These are phyloP conservation scores for Phaeotremella skinneri DNA, from an alignment of 768 basidiomycete species.

Conservation along the genomic window DNA sequence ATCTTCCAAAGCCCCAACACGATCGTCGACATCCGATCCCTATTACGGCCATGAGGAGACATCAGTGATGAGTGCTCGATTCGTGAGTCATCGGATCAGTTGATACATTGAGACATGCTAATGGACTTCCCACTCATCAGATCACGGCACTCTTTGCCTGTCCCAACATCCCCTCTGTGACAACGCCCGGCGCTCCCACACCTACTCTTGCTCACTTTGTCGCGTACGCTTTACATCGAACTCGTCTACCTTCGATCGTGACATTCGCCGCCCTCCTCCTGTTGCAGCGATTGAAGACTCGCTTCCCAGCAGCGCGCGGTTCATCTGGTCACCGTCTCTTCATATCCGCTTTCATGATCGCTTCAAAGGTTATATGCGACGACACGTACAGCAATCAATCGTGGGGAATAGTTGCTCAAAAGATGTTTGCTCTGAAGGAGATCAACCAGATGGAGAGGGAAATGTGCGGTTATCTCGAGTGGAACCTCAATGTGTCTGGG, in stretches of 20 bases:
- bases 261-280: constrained; percentile 68
- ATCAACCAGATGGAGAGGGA: constrained; percentile 97
- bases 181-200: constrained; percentile 57
- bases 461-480: constrained; percentile 90
- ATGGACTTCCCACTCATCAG: constrained; percentile 11
- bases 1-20: constrained; percentile 30
- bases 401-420: constrained; percentile 86
- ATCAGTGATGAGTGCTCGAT: constrained; percentile 68
- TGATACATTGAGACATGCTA: neutral
- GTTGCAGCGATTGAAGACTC: constrained; percentile 78
- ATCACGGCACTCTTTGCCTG: constrained; percentile 83
- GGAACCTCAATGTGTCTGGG: constrained; percentile 57
- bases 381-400: constrained; percentile 92
- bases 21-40: constrained; percentile 37
- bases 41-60: constrained; percentile 72
- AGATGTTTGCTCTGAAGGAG: constrained; percentile 78
- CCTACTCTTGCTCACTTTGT: constrained; percentile 73
- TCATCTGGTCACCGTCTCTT: constrained; percentile 86
- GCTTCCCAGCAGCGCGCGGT: constrained; percentile 87
- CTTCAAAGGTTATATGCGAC: constrained; percentile 87
- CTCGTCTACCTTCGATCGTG: constrained; percentile 68
- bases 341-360: constrained; percentile 90
- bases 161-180: constrained; percentile 69
- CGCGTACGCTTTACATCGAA: constrained; percentile 82
- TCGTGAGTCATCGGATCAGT: constrained; percentile 51